phyloP scores from a whole-genome alignment of 495 filamentous ascomycete genomes.

The Tuber microsphaerosporum region DNA sequence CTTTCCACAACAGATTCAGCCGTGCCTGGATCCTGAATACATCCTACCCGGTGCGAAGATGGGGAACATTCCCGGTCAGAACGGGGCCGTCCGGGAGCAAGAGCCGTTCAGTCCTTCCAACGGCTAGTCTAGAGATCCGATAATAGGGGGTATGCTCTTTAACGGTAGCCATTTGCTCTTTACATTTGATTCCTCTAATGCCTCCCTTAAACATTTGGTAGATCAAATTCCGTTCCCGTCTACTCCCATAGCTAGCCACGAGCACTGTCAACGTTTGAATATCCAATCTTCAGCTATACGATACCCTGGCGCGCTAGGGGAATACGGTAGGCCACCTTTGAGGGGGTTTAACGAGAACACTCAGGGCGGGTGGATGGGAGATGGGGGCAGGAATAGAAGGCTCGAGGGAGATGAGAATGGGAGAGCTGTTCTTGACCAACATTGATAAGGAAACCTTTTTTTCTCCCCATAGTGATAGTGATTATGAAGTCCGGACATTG shows the following conservation, averaged over 20 bases:
- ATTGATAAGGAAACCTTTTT: neutral
- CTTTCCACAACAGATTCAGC: neutral
- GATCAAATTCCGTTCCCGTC: conserved; percentile 4
- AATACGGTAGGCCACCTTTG: no score
- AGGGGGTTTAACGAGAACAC: neutral
- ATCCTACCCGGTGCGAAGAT: conserved; percentile 26
- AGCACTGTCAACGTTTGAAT: no score
- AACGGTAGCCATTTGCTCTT: neutral
- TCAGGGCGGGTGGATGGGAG: neutral
- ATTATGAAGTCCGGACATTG: neutral
- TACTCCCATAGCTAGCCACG: conserved; percentile 18
- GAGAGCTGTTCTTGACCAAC: neutral
- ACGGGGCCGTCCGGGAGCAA: neutral
- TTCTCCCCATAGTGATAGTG: no score
- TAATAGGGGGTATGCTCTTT: neutral
- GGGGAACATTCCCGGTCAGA: conserved; percentile 17
- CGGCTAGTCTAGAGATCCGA: conserved; percentile 7
- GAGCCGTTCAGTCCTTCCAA: neutral
- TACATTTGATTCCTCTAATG: neutral
- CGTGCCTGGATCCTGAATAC: conserved; percentile 21
- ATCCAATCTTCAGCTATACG: no score
- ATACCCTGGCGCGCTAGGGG: no score
- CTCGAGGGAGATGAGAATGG: conserved; percentile 3
- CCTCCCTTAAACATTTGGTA: neutral
- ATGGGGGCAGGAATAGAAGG: conserved; percentile 2